Evolutionary conservation across 2,329 filamentous ascomycete genomes (phyloP), one percentile per base, ranked within the genome.

Genomic region (Microcera coccophila): DNA sequence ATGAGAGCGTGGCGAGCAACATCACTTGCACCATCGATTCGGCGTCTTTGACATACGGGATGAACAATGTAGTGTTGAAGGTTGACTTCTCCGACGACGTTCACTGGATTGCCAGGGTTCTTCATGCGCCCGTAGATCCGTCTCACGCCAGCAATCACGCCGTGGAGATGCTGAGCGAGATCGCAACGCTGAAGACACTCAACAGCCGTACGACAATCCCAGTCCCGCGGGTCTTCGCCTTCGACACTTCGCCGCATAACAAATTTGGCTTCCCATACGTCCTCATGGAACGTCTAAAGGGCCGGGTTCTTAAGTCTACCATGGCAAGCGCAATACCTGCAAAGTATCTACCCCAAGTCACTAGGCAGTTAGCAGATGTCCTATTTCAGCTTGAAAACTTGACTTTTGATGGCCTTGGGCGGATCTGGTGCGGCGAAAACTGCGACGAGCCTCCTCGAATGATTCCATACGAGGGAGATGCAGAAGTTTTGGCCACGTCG

Each of bases 381-480:
- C 44, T 61, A 20, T 17, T 33, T 5, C 36, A 60, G 40, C 54
- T 62, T 9, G 50, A 60, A 24, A 52, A 47, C 17, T 32, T 60
- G 22, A 57, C 52, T 1, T 60, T 58, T 26, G 49, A 38, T 21
- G 50, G 48, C 17, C 54, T 62, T 42, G 55, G 58, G 15, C 55
- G 52, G 5, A 45, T 61, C n/a, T 61, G 57, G 53, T 53, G 52
- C 28, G 53, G 54, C 17, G 51, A 61, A 31, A 43, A 50, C 29
- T 42, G 29, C 21, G 52, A 57, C 34, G 28, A 55, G 22, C 53
- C 55, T 24, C 29, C 38, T 26, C 38, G 55, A 41, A 53, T 62
- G 38, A 54, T 55, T 2, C 5, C 52, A 20, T 52, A 50, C 50
- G 37, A 31, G 16, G 50, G 48, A 49, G 47, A 55, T 36, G 14